A percentile compares a stretch with the other conserved stretches of the same genome.
phyloP scores from a whole-genome alignment of 2,329 filamentous ascomycete species.

The Parafenestella ontariensis region DNA sequence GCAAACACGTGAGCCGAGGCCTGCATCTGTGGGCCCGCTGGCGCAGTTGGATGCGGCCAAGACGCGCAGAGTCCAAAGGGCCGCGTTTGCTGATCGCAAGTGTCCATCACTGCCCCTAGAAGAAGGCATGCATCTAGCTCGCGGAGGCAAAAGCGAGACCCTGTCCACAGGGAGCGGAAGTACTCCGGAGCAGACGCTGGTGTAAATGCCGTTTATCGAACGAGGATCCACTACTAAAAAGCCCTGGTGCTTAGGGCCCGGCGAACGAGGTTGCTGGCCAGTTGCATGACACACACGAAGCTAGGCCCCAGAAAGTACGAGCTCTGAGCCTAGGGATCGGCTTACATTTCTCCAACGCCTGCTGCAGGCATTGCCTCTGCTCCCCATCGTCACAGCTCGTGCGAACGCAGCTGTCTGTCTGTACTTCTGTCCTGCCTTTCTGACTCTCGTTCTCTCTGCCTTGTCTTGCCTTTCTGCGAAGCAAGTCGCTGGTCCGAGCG shows the following conservation, averaged over 20 bases:
- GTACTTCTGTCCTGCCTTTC: not conserved
- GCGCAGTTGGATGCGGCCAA: conserved; percentile 17
- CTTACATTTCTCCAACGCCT: conserved; percentile 31
- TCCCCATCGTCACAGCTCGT: conserved; percentile 23
- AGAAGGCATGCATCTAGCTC: conserved; percentile 7
- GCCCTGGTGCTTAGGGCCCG: conserved; percentile 27
- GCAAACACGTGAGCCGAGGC: conserved; percentile 18
- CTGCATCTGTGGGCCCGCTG: conserved; percentile 4
- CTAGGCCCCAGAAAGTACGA: conserved; percentile 21
- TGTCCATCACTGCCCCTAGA: conserved; percentile 12
- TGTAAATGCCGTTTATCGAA: conserved; percentile 26
- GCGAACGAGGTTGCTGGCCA: conserved; percentile 28
- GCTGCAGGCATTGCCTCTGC: conserved; percentile 18
- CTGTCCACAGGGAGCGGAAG: conserved; percentile 16
- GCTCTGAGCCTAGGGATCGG: conserved; percentile 38
- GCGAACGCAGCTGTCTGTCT: conserved; percentile 10
- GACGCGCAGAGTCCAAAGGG: conserved; percentile 6
- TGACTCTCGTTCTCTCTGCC: conserved; percentile 7
- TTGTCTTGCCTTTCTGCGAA: conserved; percentile 8
- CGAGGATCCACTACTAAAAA: conserved; percentile 20
- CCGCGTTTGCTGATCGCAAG: conserved; percentile 11
- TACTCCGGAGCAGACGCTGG: conserved; percentile 24
- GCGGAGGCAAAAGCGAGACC: conserved; percentile 21
- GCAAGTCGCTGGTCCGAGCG: conserved; percentile 16
- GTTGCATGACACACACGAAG: conserved; percentile 30